phyloP scores from a whole-genome alignment of 306 rosid genomes.

The Parietaria judaica region DNA sequence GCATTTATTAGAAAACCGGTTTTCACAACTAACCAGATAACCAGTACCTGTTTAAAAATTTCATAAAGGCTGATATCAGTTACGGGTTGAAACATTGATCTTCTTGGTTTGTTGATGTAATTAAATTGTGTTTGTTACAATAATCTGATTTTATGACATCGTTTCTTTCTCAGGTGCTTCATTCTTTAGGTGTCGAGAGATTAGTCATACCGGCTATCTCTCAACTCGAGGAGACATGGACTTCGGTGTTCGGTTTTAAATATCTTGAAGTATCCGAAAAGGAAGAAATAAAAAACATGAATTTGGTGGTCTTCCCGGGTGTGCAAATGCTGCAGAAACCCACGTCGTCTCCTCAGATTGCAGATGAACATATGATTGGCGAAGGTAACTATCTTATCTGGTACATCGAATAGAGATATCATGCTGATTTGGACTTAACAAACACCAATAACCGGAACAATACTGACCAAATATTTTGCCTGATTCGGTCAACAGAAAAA shows the following conservation, averaged over 20 bases:
- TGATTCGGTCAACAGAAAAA: too few relatives aligned
- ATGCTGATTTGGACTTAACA: too few relatives aligned
- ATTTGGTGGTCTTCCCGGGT: slow-evolving; percentile 76
- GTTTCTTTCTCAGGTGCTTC: slow-evolving; percentile 49
- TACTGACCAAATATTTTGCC: too few relatives aligned
- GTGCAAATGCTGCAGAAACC: slow-evolving; percentile 77
- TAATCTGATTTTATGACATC: background rate
- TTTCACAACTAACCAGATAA: too few relatives aligned
- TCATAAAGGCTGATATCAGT: too few relatives aligned
- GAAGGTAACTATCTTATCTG: slow-evolving; percentile 32
- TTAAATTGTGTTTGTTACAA: too few relatives aligned
- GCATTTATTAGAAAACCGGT: too few relatives aligned
- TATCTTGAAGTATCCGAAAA: slow-evolving; percentile 49
- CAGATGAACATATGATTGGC: slow-evolving; percentile 23
- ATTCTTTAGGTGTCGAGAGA: slow-evolving; percentile 65
- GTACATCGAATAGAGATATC: too few relatives aligned
- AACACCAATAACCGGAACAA: too few relatives aligned
- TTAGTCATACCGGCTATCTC: slow-evolving; percentile 90
- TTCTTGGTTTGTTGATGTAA: slow-evolving; percentile 19
- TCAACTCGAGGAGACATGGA: slow-evolving; percentile 76
- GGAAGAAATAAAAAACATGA: slow-evolving; percentile 49
- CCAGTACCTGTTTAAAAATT: too few relatives aligned
- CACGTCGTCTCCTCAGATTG: slow-evolving; percentile 23
- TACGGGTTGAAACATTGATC: background rate
- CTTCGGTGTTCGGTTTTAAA: slow-evolving; percentile 73